Base-by-base conservation (phyloP, 2,329 filamentous ascomycete species). In the Ophiocordyceps camponoti-rufipedis region DNA sequence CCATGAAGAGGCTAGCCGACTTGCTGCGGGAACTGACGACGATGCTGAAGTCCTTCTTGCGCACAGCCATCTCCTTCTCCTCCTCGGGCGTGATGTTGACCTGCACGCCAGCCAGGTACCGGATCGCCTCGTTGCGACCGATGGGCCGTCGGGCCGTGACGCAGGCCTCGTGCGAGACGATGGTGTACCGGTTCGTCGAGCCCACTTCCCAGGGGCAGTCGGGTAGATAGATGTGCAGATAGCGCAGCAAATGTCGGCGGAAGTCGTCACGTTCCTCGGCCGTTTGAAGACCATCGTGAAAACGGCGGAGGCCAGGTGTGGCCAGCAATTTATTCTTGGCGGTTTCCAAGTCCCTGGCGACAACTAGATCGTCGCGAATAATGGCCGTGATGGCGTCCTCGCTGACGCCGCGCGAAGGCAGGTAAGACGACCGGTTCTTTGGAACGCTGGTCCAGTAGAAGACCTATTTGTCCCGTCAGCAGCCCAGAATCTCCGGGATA, bases 371-470 rank as follows among this genome's bases (percentile, higher is more conserved):
- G 6, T 67, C 65, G 53, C 78, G 75, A 8, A 81, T 66, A 46
- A 80, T 75, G 51, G 74, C 70, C 42, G 71, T 61, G 35, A 82
- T 73, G 41, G 77, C 75, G 46, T 74, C 70, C 54, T 79, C 73
- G 45, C 75, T 77, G 44, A 96, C 70, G 39, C 85, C 85, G 50
- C 91, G 80, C 7, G 83, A 86, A 1, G 86, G 74, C 55, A 85
- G 83, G 62, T 94, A 96, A 46, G 85, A 85, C 46, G 78, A 79
- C 49, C 84, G 80, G 56, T 96, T 94, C 65, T 98, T 98, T 51
- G 89, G 88, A 48, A 95, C 94, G 4, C 77, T 84, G 6, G 89
- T 89, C 89, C 91, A 96, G 69, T 91, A 98, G 63, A 85, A 95
- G 10, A 86, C 82, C 89, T 95, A 53, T 48, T 43, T 8, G 13